Percentiles rank a stretch among this genome's conserved stretches.
Evolutionary conservation across 2,329 filamentous ascomycete species (phyloP).

Genomic region (Pseudogymnoascus sp.): DNA sequence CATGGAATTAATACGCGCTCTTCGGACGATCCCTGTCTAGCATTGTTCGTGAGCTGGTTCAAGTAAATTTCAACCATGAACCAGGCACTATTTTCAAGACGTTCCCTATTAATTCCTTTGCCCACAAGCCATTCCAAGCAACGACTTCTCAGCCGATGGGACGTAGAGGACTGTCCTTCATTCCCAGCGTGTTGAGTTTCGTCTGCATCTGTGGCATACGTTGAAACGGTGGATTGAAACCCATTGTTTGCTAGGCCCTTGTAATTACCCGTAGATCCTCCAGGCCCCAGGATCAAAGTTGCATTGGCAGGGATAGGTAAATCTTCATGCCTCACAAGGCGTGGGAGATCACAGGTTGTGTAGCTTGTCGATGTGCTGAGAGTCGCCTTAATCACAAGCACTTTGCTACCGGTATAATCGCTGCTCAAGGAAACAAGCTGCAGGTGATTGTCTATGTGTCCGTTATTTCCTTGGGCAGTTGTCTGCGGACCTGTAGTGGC

Average conservation of each 20-base stretch:
- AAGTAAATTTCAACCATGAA: conserved; percentile 23
- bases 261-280: conserved; percentile 8
- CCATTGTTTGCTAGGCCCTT: neutral
- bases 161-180: neutral
- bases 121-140: conserved; percentile 27
- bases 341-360: neutral
- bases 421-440: conserved; percentile 3
- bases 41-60: neutral
- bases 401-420: conserved; percentile 3
- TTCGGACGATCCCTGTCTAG: neutral
- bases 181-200: neutral
- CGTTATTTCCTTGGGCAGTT: neutral
- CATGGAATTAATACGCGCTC: conserved; percentile 25
- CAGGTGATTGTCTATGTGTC: neutral
- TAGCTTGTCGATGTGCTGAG: neutral
- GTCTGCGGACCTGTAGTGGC: neutral
- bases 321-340: neutral
- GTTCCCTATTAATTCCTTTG: conserved; percentile 22
- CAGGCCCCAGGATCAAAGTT: conserved; percentile 26
- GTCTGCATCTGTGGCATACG: neutral
- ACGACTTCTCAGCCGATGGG: neutral
- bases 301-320: neutral
- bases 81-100: conserved; percentile 26
- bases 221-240: neutral
- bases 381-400: conserved; percentile 10